A percentile compares a stretch with the other conserved stretches of the same genome.
phyloP scores from a whole-genome alignment of 2,329 filamentous ascomycete genomes.

The Gnomoniopsis sp. region DNA sequence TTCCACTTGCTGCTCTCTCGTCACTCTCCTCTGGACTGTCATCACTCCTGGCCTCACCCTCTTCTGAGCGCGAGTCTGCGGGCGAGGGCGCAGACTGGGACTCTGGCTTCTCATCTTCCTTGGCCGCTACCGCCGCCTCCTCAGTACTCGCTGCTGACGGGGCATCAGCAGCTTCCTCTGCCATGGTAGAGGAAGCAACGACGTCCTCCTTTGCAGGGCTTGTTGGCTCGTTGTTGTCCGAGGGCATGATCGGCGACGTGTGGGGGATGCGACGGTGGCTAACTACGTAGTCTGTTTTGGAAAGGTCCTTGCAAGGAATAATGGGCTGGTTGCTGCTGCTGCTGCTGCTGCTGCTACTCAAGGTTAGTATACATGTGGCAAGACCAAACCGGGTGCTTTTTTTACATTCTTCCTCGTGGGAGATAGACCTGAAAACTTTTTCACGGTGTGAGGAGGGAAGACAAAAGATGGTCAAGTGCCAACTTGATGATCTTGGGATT shows the following conservation, averaged over 20 bases:
- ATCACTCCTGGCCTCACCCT: conserved; percentile 15
- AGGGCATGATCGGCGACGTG: conserved; percentile 7
- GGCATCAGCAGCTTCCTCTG: background rate
- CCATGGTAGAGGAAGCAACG: too few relatives aligned
- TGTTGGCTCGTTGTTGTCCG: conserved; percentile 14
- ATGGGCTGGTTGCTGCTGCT: background rate
- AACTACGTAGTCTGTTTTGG: background rate
- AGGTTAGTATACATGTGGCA: conserved; percentile 15
- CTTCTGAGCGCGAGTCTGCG: conserved; percentile 13
- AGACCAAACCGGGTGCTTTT: conserved; percentile 1
- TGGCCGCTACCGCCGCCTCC: background rate
- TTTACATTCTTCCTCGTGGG: conserved; percentile 13
- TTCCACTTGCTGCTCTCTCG: background rate
- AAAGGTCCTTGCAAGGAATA: background rate
- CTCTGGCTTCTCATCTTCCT: conserved; percentile 10
- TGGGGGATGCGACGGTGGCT: background rate
- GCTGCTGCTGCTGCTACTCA: conserved; percentile 3
- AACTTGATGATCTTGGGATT: background rate
- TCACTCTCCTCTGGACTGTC: background rate
- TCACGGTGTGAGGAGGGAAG: conserved; percentile 13
- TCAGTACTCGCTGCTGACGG: background rate
- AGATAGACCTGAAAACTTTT: conserved; percentile 10
- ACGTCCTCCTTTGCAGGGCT: background rate
- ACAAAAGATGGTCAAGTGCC: conserved; percentile 16
- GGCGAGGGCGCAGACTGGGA: conserved; percentile 7